Evolutionary conservation across 805 yeast genomes (phyloP).

Genomic region (Candida nemodendra): DNA sequence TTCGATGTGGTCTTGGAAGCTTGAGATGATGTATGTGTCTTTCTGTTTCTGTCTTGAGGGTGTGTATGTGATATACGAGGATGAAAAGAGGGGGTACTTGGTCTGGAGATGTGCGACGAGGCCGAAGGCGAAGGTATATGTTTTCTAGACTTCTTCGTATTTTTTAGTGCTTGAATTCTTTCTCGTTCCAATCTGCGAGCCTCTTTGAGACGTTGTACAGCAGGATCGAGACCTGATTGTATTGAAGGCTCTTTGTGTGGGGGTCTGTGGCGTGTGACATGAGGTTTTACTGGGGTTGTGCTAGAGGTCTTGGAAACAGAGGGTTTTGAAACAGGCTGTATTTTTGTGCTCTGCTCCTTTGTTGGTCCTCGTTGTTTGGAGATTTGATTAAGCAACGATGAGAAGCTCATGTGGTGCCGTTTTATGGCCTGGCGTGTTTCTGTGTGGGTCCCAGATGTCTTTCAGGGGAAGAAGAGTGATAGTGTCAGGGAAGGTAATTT

Average conservation of each 20-base stretch:
- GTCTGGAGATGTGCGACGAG: conserved; percentile 1
- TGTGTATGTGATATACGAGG: conserved; percentile 12
- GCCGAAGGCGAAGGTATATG: conserved; percentile 4
- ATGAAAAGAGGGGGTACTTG: conserved; percentile 6
- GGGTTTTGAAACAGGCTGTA: neutral
- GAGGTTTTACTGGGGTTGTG: neutral
- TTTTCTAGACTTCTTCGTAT: conserved; percentile 15
- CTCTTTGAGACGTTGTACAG: conserved; percentile 67
- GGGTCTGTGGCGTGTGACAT: neutral
- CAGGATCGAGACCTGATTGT: conserved; percentile 51
- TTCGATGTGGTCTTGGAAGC: conserved; percentile 2
- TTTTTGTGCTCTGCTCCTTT: neutral
- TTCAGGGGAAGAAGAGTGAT: too few relatives aligned
- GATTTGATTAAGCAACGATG: conserved; percentile 30
- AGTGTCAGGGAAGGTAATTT: too few relatives aligned
- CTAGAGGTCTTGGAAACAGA: neutral
- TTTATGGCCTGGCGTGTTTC: too few relatives aligned
- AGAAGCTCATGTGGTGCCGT: conserved; percentile 21
- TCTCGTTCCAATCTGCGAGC: conserved; percentile 58
- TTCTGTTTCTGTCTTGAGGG: conserved; percentile 6
- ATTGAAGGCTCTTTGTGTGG: neutral
- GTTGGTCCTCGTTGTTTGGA: conserved; percentile 22
- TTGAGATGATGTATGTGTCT: conserved; percentile 1
- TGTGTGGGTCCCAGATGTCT: too few relatives aligned
- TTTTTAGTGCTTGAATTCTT: conserved; percentile 34